These are phyloP conservation scores for Saccharomyces jurei DNA, from an alignment of 805 yeast genomes.

Conservation along the genomic window DNA sequence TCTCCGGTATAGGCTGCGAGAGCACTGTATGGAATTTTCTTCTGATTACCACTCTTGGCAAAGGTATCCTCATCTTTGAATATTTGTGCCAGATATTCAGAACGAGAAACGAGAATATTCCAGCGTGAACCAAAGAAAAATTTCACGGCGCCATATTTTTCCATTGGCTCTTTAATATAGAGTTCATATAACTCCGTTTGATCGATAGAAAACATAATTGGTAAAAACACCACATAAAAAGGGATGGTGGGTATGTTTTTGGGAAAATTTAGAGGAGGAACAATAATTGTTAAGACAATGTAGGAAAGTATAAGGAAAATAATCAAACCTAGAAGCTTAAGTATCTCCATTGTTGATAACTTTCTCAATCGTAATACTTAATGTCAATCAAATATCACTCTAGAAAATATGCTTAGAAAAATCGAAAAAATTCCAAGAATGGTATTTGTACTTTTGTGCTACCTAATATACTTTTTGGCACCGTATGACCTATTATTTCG, in stretches of 20 bases:
- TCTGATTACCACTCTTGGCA: conserved; percentile 54
- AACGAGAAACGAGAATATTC: conserved; percentile 47
- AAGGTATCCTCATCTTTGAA: conserved; percentile 42
- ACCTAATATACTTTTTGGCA: not conserved
- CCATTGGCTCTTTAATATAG: conserved; percentile 39
- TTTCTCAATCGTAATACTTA: not conserved
- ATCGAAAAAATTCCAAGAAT: not conserved
- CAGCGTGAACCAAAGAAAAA: conserved; percentile 54
- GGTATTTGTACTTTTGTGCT: not conserved
- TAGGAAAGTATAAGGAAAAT: conserved; percentile 1
- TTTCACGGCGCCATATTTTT: conserved; percentile 50
- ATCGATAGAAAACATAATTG: conserved; percentile 37
- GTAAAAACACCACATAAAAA: conserved; percentile 46
- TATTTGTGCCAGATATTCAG: conserved; percentile 38
- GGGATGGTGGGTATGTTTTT: conserved; percentile 53
- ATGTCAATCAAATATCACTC: not conserved
- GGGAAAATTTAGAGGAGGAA: conserved; percentile 48
- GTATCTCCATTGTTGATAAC: not conserved
- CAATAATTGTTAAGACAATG: conserved; percentile 11
- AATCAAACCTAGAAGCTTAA: not conserved
- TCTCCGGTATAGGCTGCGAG: conserved; percentile 51
- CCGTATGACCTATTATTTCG: not conserved
- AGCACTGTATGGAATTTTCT: conserved; percentile 49
- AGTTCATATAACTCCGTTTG: conserved; percentile 39
- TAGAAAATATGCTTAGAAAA: not conserved